Evolutionary conservation across 2,329 filamentous ascomycete species (phyloP).

Genomic region (Penicillium sclerotigenum): DNA sequence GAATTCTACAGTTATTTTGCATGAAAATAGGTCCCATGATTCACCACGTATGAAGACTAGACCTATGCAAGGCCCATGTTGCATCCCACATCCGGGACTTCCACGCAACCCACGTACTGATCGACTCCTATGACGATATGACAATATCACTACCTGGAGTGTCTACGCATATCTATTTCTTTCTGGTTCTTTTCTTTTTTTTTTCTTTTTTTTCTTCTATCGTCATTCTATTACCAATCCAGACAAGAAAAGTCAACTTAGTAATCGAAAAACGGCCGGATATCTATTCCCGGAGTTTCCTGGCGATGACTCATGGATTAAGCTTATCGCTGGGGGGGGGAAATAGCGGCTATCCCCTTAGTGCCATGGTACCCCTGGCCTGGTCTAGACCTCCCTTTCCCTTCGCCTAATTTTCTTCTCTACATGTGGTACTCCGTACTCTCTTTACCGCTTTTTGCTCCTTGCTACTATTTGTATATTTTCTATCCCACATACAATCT

Average conservation of each 20-base stretch:
- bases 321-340: slow-evolving; percentile 13
- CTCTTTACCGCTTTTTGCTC: slow-evolving; percentile 4
- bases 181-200: not conserved
- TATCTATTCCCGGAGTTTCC: not conserved
- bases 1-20: not conserved
- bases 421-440: not conserved
- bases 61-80: slow-evolving; percentile 8
- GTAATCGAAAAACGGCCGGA: not conserved
- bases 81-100: slow-evolving; percentile 16
- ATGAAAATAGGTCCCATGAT: not conserved
- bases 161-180: not conserved
- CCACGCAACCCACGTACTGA: slow-evolving; percentile 4
- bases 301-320: slow-evolving; percentile 15
- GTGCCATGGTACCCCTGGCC: not conserved
- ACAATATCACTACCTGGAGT: slow-evolving; percentile 8
- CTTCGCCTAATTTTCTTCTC: not conserved
- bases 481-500: not conserved
- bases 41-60: not conserved
- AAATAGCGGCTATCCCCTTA: not conserved
- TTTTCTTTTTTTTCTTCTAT: not conserved
- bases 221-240: not conserved
- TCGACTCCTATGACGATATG: slow-evolving; percentile 13
- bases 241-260: not conserved
- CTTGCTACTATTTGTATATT: not conserved
- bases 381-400: not conserved